phyloP scores from a whole-genome alignment of 495 filamentous ascomycete genomes.

The Bathelium albidoporum region DNA sequence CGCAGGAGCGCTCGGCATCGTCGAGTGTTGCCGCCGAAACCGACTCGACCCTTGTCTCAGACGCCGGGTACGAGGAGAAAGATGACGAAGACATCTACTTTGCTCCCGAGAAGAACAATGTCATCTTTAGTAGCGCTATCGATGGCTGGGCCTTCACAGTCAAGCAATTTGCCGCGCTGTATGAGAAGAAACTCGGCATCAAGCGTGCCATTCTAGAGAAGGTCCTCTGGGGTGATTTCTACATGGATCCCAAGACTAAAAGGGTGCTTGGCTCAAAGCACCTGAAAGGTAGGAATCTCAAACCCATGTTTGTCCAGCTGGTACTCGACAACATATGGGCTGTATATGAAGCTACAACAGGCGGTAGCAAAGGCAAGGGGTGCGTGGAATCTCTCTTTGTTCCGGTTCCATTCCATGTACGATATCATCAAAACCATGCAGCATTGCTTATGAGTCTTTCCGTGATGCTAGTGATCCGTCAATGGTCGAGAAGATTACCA shows the following conservation, averaged over 20 bases:
- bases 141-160: constrained; percentile 98
- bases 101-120: constrained; percentile 94
- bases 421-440: constrained; percentile 18
- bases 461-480: constrained; percentile 52
- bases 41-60: constrained; percentile 27
- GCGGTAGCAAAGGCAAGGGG: constrained; percentile 73
- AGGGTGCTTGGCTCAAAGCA: constrained; percentile 84
- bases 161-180: constrained; percentile 83
- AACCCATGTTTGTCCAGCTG: constrained; percentile 96
- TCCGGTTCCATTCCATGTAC: constrained; percentile 19
- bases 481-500: constrained; percentile 87
- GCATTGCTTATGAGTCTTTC: constrained; percentile 27
- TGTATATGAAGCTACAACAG: constrained; percentile 83
- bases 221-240: constrained; percentile 94
- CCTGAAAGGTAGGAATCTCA: constrained; percentile 79
- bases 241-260: constrained; percentile 94
- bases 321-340: constrained; percentile 97
- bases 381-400: constrained; percentile 33
- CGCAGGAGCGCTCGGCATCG: constrained; percentile 20
- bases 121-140: constrained; percentile 94
- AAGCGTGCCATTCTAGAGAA: constrained; percentile 86
- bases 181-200: constrained; percentile 95
- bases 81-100: constrained; percentile 99
- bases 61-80: constrained; percentile 60
- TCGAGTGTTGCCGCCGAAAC: constrained; percentile 37